phyloP scores from a whole-genome alignment of 805 yeast genomes.

The Candida silvicultrix region DNA sequence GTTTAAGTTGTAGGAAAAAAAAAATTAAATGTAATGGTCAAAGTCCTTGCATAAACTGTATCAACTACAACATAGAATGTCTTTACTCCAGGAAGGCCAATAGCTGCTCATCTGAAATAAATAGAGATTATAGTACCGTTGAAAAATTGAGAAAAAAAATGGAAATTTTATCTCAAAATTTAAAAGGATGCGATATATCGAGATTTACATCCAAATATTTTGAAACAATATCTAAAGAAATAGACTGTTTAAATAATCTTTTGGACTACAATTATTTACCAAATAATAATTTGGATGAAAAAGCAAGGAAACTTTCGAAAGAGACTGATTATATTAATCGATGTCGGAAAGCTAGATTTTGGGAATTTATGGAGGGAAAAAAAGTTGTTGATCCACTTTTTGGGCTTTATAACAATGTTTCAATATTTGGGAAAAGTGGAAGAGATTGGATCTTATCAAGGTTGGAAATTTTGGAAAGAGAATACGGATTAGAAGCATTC shows the following conservation, averaged over 20 bases:
- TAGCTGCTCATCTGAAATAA: not conserved
- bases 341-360: not conserved
- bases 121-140: not conserved
- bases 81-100: not conserved
- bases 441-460: not conserved
- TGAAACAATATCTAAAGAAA: not conserved
- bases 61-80: not conserved
- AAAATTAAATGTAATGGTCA: not conserved
- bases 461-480: not conserved
- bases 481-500: not conserved
- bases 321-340: not conserved
- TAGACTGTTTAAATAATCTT: no score
- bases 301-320: not conserved
- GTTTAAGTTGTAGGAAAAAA: not conserved
- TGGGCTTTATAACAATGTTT: not conserved
- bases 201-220: not conserved
- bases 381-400: not conserved
- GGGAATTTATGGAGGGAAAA: not conserved
- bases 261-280: no score
- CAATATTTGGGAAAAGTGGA: not conserved
- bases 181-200: not conserved
- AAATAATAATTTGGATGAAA: not conserved
- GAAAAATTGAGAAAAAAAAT: no score
- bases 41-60: not conserved
- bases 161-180: not conserved